A percentile compares a stretch with the other conserved stretches of the same genome.
These are phyloP conservation scores for Massarina eburnea DNA, from an alignment of 2,329 filamentous ascomycete genomes.

Conservation along the genomic window DNA sequence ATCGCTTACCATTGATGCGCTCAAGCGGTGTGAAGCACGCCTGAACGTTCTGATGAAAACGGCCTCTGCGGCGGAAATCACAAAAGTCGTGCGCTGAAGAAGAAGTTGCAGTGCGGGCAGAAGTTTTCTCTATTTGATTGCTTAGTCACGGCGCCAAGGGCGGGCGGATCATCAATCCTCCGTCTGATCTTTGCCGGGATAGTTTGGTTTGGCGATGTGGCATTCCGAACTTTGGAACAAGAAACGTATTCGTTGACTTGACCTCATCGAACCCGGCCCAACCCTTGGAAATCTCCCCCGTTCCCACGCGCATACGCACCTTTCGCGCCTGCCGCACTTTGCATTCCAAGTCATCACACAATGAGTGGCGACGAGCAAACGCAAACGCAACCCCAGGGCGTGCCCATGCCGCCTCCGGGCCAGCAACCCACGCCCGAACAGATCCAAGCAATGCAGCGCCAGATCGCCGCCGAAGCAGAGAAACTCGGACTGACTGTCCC, in stretches of 20 bases:
- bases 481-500: conserved; percentile 83
- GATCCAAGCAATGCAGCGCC: conserved; percentile 79
- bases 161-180: conserved; percentile 1
- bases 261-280: no score
- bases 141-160: not conserved
- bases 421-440: conserved; percentile 76
- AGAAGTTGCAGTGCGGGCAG: no score
- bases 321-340: not conserved
- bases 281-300: not conserved
- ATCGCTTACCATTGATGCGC: conserved; percentile 3
- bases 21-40: conserved; percentile 2
- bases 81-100: no score
- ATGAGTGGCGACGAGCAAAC: conserved; percentile 26
- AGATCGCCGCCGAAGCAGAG: conserved; percentile 78
- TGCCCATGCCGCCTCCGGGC: conserved; percentile 38
- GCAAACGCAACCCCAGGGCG: conserved; percentile 22
- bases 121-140: not conserved
- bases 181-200: not conserved
- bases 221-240: conserved; percentile 15
- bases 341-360: conserved; percentile 1
- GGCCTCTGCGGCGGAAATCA: no score
- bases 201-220: conserved; percentile 17
- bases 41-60: not conserved
- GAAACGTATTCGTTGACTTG: conserved; percentile 10
- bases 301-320: not conserved